Evolutionary conservation across 495 filamentous ascomycete species (phyloP).

Genomic region (Mytilinidion resinicola): DNA sequence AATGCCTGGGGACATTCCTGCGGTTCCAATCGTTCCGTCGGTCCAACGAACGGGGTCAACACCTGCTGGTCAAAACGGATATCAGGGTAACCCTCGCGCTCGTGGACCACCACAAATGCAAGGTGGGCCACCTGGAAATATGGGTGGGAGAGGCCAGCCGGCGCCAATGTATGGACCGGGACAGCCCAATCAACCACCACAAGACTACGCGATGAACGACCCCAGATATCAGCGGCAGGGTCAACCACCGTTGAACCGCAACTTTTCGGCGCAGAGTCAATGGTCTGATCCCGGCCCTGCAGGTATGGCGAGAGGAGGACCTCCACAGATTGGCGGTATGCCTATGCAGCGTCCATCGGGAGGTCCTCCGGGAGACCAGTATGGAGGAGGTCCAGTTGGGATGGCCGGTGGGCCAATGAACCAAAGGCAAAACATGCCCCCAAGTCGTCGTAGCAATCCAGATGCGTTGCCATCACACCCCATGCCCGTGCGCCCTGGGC

Average conservation of each 20-base stretch:
- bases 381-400: conserved; percentile 8
- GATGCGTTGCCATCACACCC: conserved; percentile 75
- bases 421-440: conserved; percentile 29
- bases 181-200: conserved; percentile 2
- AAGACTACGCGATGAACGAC: conserved; percentile 8
- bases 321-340: conserved; percentile 17
- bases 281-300: conserved; percentile 30
- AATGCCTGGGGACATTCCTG: conserved; percentile 52
- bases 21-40: conserved; percentile 37
- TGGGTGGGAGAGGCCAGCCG: conserved; percentile 10
- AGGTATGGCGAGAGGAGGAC: conserved; percentile 12
- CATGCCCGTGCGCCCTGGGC: conserved; percentile 69
- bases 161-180: conserved; percentile 4
- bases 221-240: conserved; percentile 6
- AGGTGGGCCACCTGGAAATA: conserved; percentile 11
- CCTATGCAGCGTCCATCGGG: conserved; percentile 14
- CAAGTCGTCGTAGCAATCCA: conserved; percentile 40
- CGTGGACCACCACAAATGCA: conserved; percentile 21
- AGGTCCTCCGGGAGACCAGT: conserved; percentile 15
- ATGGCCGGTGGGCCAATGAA: conserved; percentile 15
- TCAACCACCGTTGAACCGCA: conserved; percentile 22
- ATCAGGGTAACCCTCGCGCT: conserved; percentile 30
- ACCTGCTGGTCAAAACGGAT: conserved; percentile 21
- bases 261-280: conserved; percentile 21
- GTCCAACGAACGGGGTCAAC: conserved; percentile 36